Evolutionary conservation across 805 yeast species (phyloP).

Genomic region (Ogataea paradorogensis): DNA sequence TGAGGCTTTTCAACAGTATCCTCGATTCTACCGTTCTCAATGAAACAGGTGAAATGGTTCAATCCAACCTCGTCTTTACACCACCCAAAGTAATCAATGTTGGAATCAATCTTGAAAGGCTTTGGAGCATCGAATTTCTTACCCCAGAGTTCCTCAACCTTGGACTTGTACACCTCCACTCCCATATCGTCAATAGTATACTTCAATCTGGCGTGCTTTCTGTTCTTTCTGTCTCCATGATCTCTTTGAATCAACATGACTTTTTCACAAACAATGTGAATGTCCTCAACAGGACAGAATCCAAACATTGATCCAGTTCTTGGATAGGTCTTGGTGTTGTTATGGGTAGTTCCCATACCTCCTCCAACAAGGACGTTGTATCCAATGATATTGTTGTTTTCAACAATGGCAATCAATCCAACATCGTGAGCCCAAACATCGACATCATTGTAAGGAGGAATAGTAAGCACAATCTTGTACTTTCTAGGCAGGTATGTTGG

Average conservation of each 20-base stretch:
- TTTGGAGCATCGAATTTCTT: slow-evolving; percentile 66
- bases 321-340: slow-evolving; percentile 94
- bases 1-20: slow-evolving; percentile 88
- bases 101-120: slow-evolving; percentile 76
- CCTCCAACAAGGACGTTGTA: slow-evolving; percentile 93
- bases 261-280: slow-evolving; percentile 80
- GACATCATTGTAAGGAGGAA: slow-evolving; percentile 95
- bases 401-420: slow-evolving; percentile 85
- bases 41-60: slow-evolving; percentile 89
- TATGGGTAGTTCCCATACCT: slow-evolving; percentile 98
- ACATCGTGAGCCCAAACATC: slow-evolving; percentile 96
- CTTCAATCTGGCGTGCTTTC: slow-evolving; percentile 97
- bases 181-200: slow-evolving; percentile 94
- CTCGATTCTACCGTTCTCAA: slow-evolving; percentile 95
- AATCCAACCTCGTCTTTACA: slow-evolving; percentile 75
- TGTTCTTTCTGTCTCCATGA: slow-evolving; percentile 89
- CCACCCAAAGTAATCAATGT: slow-evolving; percentile 94
- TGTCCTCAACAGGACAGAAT: slow-evolving; percentile 62
- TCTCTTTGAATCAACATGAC: slow-evolving; percentile 94
- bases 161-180: slow-evolving; percentile 73
- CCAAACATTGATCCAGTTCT: slow-evolving; percentile 90
- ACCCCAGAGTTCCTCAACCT: slow-evolving; percentile 84
- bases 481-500: slow-evolving; percentile 89
- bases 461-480: slow-evolving; percentile 90
- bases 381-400: slow-evolving; percentile 65